A percentile compares a stretch with the other conserved stretches of the same genome.
These are phyloP conservation scores for Pholiota molesta DNA, from an alignment of 768 basidiomycete genomes.

Conservation along the genomic window DNA sequence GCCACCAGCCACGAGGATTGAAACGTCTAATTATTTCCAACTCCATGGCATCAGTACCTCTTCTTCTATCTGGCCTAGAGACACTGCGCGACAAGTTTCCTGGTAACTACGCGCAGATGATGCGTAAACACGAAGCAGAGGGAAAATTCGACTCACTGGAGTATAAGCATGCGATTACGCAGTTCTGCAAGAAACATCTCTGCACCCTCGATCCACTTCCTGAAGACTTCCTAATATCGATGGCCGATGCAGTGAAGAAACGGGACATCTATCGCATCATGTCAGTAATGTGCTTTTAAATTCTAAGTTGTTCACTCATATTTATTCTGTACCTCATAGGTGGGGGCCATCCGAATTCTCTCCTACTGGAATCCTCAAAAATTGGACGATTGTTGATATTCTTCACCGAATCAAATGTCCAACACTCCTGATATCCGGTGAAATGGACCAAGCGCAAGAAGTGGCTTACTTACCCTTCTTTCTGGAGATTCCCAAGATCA, in stretches of 20 bases:
- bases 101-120: slow-evolving; percentile 34
- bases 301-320: not conserved
- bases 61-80: not conserved
- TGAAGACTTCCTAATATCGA: not conserved
- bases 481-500: not conserved
- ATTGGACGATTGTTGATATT: slow-evolving; percentile 6
- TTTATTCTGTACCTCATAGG: not conserved
- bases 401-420: not conserved
- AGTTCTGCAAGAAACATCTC: slow-evolving; percentile 46
- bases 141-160: slow-evolving; percentile 44
- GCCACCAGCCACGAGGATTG: slow-evolving; percentile 44
- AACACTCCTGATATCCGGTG: not conserved
- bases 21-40: slow-evolving; percentile 43
- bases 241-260: slow-evolving; percentile 4
- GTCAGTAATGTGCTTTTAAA: not conserved
- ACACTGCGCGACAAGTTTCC: slow-evolving; percentile 31
- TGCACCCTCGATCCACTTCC: slow-evolving; percentile 45
- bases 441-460: slow-evolving; percentile 7
- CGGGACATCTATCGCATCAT: not conserved
- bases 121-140: slow-evolving; percentile 47
- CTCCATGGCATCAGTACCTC: slow-evolving; percentile 4
- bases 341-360: slow-evolving; percentile 5
- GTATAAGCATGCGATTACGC: slow-evolving; percentile 43
- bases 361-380: not conserved
- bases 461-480: slow-evolving; percentile 6